Base-by-base conservation (phyloP, 2,329 filamentous ascomycete genomes). In the Parascedosporium putredinis region DNA sequence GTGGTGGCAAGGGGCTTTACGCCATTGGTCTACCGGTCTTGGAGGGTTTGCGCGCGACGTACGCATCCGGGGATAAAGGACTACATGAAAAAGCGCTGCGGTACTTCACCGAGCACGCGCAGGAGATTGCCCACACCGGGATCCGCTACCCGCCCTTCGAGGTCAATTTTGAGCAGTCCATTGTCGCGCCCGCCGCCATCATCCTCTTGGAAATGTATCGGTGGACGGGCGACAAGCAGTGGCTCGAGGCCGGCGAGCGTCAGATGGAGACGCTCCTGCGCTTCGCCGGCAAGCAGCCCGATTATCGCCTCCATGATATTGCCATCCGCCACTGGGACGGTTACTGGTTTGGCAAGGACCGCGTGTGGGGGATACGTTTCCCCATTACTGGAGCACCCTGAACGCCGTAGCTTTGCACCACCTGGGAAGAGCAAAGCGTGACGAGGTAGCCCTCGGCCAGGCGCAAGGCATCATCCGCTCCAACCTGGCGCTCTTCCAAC, bases 141-240 rank as follows among this genome's bases (percentile, higher is more conserved):
- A 50, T 31, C 4, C 27, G 47, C 6, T 53, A 54, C 10, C 52
- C 52, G 10, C 45, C 52, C 1, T 54, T 51, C 9, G 52, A 54
- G 24, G 52, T 54, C 14, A 54, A 54, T 20, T 53, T 54, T 23
- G 51, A 54, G 34, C 51, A 54, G 33, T 54, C 52, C 2, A 53
- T 53, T 16, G 51, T 54, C 5, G 52, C 52, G 2, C 52, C 52
- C n/a, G 52, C 52, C 14, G 51, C 52, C 10, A 51, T 31, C 5
- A 53, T 48, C 3, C 63, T 79, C 2, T 69, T 73, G 23, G 75
- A 79, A 58, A 64, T 78, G 7, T 63, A 67, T 49, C 63, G 61
- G 40, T 69, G 68, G 3, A 70, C 65, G 5, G 61, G 63, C 0
- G 65, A 76, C 48, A 5, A 47, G 3, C 62, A 64, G 2, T 58